phyloP scores from a whole-genome alignment of 1,284 basidiomycete species.

The Cryptococcus sp. region DNA sequence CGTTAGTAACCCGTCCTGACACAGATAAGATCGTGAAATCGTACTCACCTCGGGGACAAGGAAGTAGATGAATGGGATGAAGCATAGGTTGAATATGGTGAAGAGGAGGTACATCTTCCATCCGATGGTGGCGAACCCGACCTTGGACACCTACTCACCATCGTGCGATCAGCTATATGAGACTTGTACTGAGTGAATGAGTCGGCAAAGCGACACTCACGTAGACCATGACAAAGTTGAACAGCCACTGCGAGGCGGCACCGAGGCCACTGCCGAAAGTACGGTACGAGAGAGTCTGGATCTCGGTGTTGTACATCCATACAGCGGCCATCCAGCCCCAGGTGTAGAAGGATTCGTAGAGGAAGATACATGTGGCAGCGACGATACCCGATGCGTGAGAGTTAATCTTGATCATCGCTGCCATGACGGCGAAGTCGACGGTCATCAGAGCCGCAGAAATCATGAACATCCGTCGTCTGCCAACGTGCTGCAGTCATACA shows the following conservation, averaged over 20 bases:
- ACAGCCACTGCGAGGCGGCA: conserved; percentile 17
- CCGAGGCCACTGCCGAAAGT: neutral
- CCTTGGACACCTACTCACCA: conserved; percentile 51
- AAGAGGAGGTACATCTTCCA: conserved; percentile 60
- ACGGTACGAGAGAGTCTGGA: neutral
- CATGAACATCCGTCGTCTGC: conserved; percentile 13
- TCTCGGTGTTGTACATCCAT: neutral
- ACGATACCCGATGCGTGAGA: conserved; percentile 18
- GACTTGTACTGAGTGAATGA: neutral
- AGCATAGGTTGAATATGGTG: conserved; percentile 56
- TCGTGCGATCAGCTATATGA: conserved; percentile 32
- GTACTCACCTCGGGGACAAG: conserved; percentile 16
- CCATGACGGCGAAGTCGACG: conserved; percentile 16
- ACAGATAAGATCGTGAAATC: neutral
- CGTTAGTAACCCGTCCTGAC: neutral
- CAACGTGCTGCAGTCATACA: neutral
- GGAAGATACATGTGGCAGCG: conserved; percentile 16
- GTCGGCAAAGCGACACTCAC: neutral
- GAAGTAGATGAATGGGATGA: conserved; percentile 56
- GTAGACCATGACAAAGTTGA: conserved; percentile 51
- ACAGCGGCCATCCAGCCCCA: conserved; percentile 23
- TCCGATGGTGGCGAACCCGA: conserved; percentile 58
- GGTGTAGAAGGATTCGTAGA: conserved; percentile 17
- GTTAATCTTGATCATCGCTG: conserved; percentile 10
- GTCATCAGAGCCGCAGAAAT: conserved; percentile 1